These are phyloP conservation scores for Solanum medicagineum DNA, from an alignment of 257 asterid species.

Conservation along the genomic window DNA sequence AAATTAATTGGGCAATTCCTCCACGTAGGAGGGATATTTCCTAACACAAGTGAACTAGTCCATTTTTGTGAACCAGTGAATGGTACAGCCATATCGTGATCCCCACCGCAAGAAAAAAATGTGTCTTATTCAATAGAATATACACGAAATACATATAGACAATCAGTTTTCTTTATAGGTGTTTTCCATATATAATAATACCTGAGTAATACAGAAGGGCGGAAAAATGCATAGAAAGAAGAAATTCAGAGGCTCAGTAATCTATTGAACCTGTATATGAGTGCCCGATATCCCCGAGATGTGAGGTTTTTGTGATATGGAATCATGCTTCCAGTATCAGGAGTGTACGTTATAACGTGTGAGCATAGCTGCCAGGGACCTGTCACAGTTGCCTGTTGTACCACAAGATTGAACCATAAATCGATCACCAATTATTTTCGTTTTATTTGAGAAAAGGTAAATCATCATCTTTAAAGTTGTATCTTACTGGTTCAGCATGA, in stretches of 20 bases:
- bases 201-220: neutral
- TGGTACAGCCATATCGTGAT: too few relatives aligned
- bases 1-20: too few relatives aligned
- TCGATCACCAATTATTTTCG: neutral
- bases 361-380: constrained; percentile 73
- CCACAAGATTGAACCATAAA: neutral
- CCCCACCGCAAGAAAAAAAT: neutral
- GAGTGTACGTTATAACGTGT: constrained; percentile 14
- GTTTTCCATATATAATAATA: neutral
- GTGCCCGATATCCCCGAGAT: too few relatives aligned
- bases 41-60: too few relatives aligned
- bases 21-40: too few relatives aligned
- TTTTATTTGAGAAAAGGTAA: neutral
- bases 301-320: too few relatives aligned
- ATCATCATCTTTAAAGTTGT: neutral
- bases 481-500: too few relatives aligned
- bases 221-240: neutral
- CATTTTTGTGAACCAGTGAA: too few relatives aligned
- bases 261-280: too few relatives aligned
- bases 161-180: neutral
- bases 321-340: too few relatives aligned
- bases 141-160: too few relatives aligned
- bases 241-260: neutral
- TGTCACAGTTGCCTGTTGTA: constrained; percentile 28
- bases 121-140: too few relatives aligned